These are phyloP conservation scores for Termitomyces eurrhizus DNA, from an alignment of 768 basidiomycete genomes.

Conservation along the genomic window DNA sequence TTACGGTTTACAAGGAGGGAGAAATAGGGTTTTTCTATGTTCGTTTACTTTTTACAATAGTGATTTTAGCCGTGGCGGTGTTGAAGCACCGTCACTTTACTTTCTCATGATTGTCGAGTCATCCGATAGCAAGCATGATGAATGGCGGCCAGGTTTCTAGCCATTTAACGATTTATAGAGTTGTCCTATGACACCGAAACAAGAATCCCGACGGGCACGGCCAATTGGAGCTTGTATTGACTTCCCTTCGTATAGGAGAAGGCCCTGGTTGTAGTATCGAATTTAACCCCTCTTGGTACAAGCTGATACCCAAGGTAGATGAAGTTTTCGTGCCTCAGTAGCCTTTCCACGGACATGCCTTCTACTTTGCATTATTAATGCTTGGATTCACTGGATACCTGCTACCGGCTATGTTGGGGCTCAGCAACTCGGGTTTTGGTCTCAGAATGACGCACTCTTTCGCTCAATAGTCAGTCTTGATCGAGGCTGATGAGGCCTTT, in stretches of 20 bases:
- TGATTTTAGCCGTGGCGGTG: not conserved
- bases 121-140: too few species aligned
- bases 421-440: not conserved
- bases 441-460: not conserved
- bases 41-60: too few species aligned
- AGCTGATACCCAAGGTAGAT: not conserved
- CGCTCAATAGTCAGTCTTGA: not conserved
- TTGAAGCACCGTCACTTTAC: too few species aligned
- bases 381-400: not conserved
- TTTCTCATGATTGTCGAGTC: not conserved
- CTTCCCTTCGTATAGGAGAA: not conserved
- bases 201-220: not conserved
- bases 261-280: not conserved
- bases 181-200: not conserved
- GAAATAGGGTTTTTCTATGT: not conserved
- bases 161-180: not conserved
- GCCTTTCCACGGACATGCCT: not conserved
- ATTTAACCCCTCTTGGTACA: not conserved
- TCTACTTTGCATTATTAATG: too few species aligned
- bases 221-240: not conserved
- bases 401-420: too few species aligned
- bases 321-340: not conserved
- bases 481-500: not conserved
- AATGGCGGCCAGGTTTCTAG: not conserved
- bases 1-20: slow-evolving; percentile 28